Percentiles rank a stretch among this genome's conserved stretches.
Evolutionary conservation across 2,329 filamentous ascomycete genomes (phyloP).

Genomic region (Rhynchosporium graminicola): DNA sequence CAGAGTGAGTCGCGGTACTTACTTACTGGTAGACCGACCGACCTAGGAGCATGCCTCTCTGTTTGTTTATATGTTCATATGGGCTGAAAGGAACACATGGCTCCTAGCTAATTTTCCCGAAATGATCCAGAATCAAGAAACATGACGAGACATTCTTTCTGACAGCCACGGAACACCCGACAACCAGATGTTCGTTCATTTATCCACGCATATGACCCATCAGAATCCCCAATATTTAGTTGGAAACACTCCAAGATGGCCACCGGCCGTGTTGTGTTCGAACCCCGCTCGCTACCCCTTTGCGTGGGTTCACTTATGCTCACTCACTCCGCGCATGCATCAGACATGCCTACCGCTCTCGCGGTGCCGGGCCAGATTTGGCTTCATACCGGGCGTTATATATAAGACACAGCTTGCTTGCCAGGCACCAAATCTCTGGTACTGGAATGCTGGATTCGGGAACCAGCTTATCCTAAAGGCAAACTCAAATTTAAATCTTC

Average conservation of each 20-base stretch:
- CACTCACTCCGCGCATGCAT: neutral
- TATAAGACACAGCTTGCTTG: neutral
- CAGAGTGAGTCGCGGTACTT: neutral
- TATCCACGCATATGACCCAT: too few species aligned
- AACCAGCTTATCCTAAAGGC: neutral
- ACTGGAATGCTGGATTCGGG: slow-evolving; percentile 3
- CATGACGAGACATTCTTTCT: too few species aligned
- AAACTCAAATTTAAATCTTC: too few species aligned
- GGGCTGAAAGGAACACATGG: too few species aligned
- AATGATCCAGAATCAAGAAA: too few species aligned
- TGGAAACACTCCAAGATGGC: neutral
- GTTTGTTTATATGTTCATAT: neutral
- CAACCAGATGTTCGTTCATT: too few species aligned
- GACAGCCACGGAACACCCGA: too few species aligned
- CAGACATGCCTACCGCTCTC: neutral
- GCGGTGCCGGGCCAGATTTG: neutral
- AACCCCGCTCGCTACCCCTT: neutral
- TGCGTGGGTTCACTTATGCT: slow-evolving; percentile 1
- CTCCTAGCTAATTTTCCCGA: too few species aligned
- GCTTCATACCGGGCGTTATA: slow-evolving; percentile 3
- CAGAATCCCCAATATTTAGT: neutral
- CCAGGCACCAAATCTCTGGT: slow-evolving; percentile 10
- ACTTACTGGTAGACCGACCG: neutral
- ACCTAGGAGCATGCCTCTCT: neutral
- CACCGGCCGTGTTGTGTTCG: neutral